Evolutionary conservation across 2,329 filamentous ascomycete species (phyloP), one percentile per base, ranked within the genome.

Genomic region (Aspergillus hiratsukae): DNA sequence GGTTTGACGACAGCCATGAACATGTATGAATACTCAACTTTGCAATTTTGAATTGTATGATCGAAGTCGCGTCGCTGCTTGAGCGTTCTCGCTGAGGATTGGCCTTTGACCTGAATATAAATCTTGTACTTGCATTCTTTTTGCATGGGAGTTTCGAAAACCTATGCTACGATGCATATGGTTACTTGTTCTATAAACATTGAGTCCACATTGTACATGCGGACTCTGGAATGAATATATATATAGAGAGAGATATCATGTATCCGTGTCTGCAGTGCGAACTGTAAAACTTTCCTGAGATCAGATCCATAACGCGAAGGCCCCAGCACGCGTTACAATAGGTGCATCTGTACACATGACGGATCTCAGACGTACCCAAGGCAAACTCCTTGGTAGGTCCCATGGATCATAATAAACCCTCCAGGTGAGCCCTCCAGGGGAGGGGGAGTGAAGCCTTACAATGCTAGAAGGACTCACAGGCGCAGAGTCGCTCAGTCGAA

Each of bases 1-100:
- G n/a, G 40, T 45, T 54, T 52, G 29, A 53, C 46, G 51, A 50
- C 28, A 25, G 52, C 23, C 46, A 52, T 51, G 48, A 52, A 31
- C 46, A 48, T 46, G 43, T 46, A 46, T 46, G 43, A 46, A 17
- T 46, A 46, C 43, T 23, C 43, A 23, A 23, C 43, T 14, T 14
- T 14, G 2, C 21, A 25, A 17, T 27, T 14, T 27, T 25, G 41
- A 46, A 37, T 37, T 46, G 43, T 27, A 46, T 25, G 23, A 46
- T 14, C 27, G 43, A 46, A 46, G 21, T 17, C 31, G 31, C 14
- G 31, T 14, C 31, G 31, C 31, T 5, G 31, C 31, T 37, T 37
- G 14, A 37, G 31, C 31, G 31, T 37, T 37, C 31, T 37, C 14
- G 31, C 14, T 17, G 31, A 37, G 14, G 31, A 7, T 17, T 37